A percentile compares a stretch with the other conserved stretches of the same genome.
Conservation (phyloP, 441 rosid genomes). For the Euphorbia celastroides region DNA sequence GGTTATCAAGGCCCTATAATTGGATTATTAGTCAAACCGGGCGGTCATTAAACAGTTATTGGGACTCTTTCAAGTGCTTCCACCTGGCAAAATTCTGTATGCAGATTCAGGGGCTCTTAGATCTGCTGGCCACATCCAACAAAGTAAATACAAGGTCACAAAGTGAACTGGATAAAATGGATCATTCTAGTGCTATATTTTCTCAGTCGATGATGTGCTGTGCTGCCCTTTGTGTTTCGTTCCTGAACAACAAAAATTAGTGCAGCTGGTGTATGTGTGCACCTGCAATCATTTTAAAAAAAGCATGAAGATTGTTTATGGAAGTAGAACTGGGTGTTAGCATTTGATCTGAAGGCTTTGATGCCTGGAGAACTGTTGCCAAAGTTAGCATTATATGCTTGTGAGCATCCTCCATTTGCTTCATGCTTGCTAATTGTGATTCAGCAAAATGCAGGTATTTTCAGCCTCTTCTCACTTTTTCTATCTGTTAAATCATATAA, state of each 20-base stretch:
- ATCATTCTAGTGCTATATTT: slow-evolving; percentile 9
- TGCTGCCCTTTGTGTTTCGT: slow-evolving; percentile 21
- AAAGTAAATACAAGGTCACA: slow-evolving; percentile 14
- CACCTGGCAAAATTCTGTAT: slow-evolving; percentile 19
- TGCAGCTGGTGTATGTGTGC: slow-evolving; percentile 24
- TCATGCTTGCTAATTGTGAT: slow-evolving; percentile 20
- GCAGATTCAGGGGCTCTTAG: slow-evolving; percentile 15
- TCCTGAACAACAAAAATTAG: slow-evolving; percentile 15
- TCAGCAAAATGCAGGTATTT: slow-evolving; percentile 36
- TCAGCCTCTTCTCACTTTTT: neutral
- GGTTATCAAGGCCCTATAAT: slow-evolving; percentile 18
- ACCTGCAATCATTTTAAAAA: slow-evolving; percentile 14
- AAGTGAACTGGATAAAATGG: slow-evolving; percentile 21
- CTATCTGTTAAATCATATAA: neutral
- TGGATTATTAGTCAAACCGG: slow-evolving; percentile 12
- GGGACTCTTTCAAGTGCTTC: slow-evolving; percentile 22
- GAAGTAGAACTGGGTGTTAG: slow-evolving; percentile 6
- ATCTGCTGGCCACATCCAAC: slow-evolving; percentile 1
- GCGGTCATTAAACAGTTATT: slow-evolving; percentile 23
- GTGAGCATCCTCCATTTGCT: slow-evolving; percentile 20
- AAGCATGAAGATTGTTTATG: slow-evolving; percentile 12
- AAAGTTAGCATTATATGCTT: slow-evolving; percentile 20
- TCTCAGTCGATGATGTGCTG: slow-evolving; percentile 17
- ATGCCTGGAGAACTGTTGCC: slow-evolving; percentile 7
- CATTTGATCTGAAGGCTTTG: slow-evolving; percentile 17